phyloP scores from a whole-genome alignment of 2,329 filamentous ascomycete genomes.

The Coniochaeta sp. region DNA sequence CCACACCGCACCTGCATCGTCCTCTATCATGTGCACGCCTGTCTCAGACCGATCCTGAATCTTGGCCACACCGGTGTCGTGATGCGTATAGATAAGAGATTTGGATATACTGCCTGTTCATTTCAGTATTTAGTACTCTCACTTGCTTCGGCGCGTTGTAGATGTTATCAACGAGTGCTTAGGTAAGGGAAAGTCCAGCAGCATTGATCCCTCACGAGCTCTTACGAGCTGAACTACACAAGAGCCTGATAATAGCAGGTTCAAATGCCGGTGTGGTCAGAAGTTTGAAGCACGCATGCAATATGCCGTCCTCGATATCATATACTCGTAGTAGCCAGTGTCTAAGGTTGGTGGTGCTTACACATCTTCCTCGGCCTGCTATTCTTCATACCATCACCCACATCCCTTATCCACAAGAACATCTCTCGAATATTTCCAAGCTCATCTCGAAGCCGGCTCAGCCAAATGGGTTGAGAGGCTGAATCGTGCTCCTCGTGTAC shows the following conservation, averaged over 20 bases:
- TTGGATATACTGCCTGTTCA: not conserved
- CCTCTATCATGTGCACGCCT: not conserved
- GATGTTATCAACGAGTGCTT: not conserved
- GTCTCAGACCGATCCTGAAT: not conserved
- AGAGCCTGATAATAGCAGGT: too few relatives aligned
- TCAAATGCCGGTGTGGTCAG: too few relatives aligned
- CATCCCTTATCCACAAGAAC: not conserved
- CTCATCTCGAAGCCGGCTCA: too few relatives aligned
- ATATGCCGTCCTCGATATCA: not conserved
- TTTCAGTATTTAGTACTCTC: not conserved
- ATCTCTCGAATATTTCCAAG: too few relatives aligned
- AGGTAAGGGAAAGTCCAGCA: not conserved
- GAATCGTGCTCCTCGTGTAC: too few relatives aligned
- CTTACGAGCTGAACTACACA: too few relatives aligned
- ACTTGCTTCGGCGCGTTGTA: not conserved
- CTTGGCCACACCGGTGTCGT: not conserved
- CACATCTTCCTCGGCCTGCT: not conserved
- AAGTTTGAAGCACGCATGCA: not conserved
- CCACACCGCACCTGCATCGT: not conserved
- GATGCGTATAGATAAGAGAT: not conserved
- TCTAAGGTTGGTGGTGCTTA: not conserved
- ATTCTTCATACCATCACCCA: not conserved
- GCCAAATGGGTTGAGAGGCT: too few relatives aligned
- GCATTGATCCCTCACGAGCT: too few relatives aligned
- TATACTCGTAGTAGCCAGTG: not conserved